Base-by-base conservation (phyloP, 306 rosid genomes). In the Trifolium dubium region DNA sequence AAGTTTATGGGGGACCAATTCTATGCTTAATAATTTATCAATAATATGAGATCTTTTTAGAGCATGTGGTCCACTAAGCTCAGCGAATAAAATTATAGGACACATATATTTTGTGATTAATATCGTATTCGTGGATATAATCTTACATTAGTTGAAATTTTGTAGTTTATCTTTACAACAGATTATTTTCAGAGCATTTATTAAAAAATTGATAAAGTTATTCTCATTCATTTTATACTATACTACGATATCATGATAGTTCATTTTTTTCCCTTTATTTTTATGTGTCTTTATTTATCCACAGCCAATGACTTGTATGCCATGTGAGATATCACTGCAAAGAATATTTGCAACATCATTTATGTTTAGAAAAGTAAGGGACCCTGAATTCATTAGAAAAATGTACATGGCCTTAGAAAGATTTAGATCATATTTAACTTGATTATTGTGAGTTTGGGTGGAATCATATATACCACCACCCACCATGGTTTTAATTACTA, bases 61-160 rank as follows among this genome's bases (percentile, higher is more conserved):
- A 19, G 73, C 37, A 1, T n/a, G 46, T 31, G 73, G 80, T 53
- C 80, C 83, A 53, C 43, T 39, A 12, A 7, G 14, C 51, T 6
- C 17, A 18, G 19, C 2, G 56, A 49, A 49, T 49, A 2, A 2
- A 41, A 41, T 41, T 41, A 41, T 2, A 10, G 3, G 10, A 11
- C 11, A 41, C 46, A 40, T 34, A 32, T 32, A 9, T 8, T 8
- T 41, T 41, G 46, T 41, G 47, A 43, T 2, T 10, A 43, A 43
- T 43, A 10, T 12, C 23, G 23, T 23, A 23, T 23, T 23, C 23
- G 23, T 23, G 23, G 23, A 23, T 23, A 23, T 23, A 23, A 23
- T 23, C 1, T 23, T 0, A 23, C 23, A 23, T 32, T 2, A 32
- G 35, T 32, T 32, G 5, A 37, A 37, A 37, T 37, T 37, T 7